Conservation (phyloP, 768 basidiomycete genomes). For the Mrakia gelida region DNA sequence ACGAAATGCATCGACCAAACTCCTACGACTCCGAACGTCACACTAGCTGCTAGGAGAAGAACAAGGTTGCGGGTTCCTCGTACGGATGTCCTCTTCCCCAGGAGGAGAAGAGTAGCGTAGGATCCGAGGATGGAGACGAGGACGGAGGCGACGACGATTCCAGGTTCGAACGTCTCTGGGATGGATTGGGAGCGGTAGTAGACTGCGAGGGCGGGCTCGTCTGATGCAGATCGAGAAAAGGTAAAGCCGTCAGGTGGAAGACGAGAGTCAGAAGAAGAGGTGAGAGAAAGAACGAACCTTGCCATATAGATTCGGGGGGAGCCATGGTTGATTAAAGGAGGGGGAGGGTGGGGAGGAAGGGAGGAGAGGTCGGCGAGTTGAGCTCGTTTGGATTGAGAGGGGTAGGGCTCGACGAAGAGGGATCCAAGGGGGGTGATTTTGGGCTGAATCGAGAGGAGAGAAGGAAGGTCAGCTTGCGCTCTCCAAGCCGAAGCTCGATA, state of each 20-base stretch:
- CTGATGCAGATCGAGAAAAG: constrained; percentile 23
- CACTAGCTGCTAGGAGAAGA: constrained; percentile 39
- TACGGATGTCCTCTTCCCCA: constrained; percentile 41
- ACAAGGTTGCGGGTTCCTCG: constrained; percentile 40
- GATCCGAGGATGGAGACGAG: constrained; percentile 46
- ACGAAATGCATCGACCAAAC: constrained; percentile 36
- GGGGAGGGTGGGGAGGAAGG: background rate
- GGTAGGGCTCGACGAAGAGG: background rate
- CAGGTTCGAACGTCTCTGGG: constrained; percentile 41
- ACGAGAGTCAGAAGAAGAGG: background rate
- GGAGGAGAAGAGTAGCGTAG: constrained; percentile 44
- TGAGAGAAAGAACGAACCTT: background rate
- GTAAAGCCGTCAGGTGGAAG: background rate
- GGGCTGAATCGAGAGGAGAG: background rate
- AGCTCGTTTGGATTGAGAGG: background rate
- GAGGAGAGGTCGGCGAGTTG: background rate
- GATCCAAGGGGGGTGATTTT: background rate
- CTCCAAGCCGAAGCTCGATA: background rate
- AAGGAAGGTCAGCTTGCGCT: background rate
- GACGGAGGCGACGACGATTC: constrained; percentile 44
- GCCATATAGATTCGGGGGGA: background rate
- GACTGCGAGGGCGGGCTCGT: constrained; percentile 37
- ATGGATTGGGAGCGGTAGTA: constrained; percentile 40
- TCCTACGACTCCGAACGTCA: constrained; percentile 43
- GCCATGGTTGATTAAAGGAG: background rate